phyloP scores from a whole-genome alignment of 78 protist species.

The Dictyostelium capitatum region DNA sequence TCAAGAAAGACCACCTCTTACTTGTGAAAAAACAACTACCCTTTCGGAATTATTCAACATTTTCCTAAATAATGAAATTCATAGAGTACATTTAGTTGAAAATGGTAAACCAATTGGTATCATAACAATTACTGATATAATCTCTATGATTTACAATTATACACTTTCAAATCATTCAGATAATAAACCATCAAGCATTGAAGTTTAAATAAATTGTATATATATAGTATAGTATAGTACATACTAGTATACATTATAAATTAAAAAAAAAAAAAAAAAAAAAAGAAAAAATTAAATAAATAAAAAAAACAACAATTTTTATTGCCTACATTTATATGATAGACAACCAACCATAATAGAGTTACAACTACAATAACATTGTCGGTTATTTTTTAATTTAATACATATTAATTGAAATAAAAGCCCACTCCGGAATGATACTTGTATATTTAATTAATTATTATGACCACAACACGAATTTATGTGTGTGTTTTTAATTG shows the following conservation, averaged over 20 bases:
- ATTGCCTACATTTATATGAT: not conserved
- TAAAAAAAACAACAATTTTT: not conserved
- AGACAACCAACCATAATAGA: too few species aligned
- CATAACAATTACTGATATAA: conserved; percentile 46
- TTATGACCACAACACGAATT: too few species aligned
- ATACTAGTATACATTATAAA: not conserved
- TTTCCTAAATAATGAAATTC: conserved; percentile 15
- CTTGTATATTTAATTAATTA: too few species aligned
- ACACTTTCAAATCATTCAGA: not conserved
- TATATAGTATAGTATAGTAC: too few species aligned
- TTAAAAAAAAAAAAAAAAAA: not conserved
- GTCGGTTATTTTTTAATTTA: too few species aligned
- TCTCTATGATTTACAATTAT: conserved; percentile 37
- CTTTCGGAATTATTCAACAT: conserved; percentile 30
- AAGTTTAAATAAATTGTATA: not conserved
- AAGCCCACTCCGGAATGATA: too few species aligned
- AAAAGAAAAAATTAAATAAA: not conserved
- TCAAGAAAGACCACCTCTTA: conserved; percentile 50
- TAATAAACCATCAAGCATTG: conserved; percentile 1
- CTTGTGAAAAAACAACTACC: conserved; percentile 27
- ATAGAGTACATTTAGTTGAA: conserved; percentile 63
- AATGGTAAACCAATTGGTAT: conserved; percentile 48
- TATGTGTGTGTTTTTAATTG: too few species aligned
- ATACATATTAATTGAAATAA: too few species aligned
- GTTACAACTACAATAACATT: too few species aligned